These are phyloP conservation scores for Gossypium longicalyx DNA, from an alignment of 345 rosid genomes.

Conservation along the genomic window DNA sequence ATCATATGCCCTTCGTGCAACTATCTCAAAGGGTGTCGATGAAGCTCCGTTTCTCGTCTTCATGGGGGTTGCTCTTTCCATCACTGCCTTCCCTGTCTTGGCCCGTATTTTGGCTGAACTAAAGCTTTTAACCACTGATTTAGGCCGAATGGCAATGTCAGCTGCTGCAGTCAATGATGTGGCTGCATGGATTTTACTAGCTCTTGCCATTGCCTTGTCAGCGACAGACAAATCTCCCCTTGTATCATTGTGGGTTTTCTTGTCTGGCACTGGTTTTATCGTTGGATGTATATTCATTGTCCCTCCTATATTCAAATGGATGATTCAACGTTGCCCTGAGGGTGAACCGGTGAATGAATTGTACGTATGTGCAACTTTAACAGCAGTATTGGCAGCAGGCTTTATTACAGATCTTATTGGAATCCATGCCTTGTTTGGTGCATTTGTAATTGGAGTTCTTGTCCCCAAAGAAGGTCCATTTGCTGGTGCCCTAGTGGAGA, in stretches of 20 bases:
- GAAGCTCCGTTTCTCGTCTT: constrained; percentile 53
- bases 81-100: constrained; percentile 78
- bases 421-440: constrained; percentile 76
- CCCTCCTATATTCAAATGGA: constrained; percentile 52
- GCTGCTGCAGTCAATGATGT: constrained; percentile 80
- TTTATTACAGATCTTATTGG: constrained; percentile 67
- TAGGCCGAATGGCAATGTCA: constrained; percentile 72
- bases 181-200: constrained; percentile 80
- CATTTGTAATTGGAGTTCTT: constrained; percentile 65
- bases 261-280: constrained; percentile 54
- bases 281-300: constrained; percentile 28
- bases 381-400: constrained; percentile 52
- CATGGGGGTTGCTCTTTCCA: constrained; percentile 80
- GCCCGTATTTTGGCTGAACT: constrained; percentile 87
- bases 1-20: constrained; percentile 39
- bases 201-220: constrained; percentile 67
- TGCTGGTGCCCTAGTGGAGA: constrained; percentile 58
- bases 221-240: constrained; percentile 46
- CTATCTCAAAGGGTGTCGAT: constrained; percentile 8
- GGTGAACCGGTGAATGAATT: constrained; percentile 66
- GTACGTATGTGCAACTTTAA: constrained; percentile 54
- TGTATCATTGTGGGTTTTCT: constrained; percentile 64
- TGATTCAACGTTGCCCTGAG: constrained; percentile 58
- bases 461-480: constrained; percentile 72
- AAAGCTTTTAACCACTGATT: constrained; percentile 72